These are phyloP conservation scores for Zygnema circumcarinatum DNA, from an alignment of 139 green algal genomes.

Conservation along the genomic window DNA sequence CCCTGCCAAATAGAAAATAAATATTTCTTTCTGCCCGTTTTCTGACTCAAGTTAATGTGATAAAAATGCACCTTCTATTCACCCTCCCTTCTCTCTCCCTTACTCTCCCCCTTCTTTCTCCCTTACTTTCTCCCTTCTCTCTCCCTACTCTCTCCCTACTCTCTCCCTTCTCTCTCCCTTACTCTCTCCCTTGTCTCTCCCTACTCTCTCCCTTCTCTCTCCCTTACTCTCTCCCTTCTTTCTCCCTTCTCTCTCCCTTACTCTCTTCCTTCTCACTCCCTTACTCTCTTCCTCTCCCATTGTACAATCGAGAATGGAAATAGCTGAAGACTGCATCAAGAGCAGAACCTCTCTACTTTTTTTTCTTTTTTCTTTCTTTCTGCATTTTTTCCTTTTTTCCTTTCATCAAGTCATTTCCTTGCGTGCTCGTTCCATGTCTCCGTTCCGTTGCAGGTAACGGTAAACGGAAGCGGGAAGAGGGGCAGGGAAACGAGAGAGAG, in stretches of 20 bases:
- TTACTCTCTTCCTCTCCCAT: not conserved
- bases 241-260: not conserved
- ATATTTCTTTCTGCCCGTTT: too few species aligned
- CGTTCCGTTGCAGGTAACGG: not conserved
- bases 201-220: not conserved
- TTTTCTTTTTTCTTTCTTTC: not conserved
- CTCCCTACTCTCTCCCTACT: not conserved
- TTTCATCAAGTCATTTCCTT: not conserved
- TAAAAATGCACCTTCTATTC: too few species aligned
- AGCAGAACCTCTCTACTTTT: not conserved
- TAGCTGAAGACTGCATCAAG: too few species aligned
- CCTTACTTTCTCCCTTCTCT: not conserved
- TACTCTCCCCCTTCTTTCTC: not conserved
- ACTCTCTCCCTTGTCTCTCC: not conserved
- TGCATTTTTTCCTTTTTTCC: not conserved
- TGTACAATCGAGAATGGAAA: too few species aligned
- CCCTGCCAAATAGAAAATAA: too few species aligned
- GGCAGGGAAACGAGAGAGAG: not conserved
- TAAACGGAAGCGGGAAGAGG: not conserved
- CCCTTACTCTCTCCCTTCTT: not conserved
- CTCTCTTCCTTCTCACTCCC: not conserved
- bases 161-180: not conserved
- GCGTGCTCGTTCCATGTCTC: too few species aligned
- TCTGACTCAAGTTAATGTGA: too few species aligned
- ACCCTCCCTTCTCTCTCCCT: not conserved